phyloP scores from a whole-genome alignment of 805 yeast species.

The Jamesozyma gamospora region DNA sequence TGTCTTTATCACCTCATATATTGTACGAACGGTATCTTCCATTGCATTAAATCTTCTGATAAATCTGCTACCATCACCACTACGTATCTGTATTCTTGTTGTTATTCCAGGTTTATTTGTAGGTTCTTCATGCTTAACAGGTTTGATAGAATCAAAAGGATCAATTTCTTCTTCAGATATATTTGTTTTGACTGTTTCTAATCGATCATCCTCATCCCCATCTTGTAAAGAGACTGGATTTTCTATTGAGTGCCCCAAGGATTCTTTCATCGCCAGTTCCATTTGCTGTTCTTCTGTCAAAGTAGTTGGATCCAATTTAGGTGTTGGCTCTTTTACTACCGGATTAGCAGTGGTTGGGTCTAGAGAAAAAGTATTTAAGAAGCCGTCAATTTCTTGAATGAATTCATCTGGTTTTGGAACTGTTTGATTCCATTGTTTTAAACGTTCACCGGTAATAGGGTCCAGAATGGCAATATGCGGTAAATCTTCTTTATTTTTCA shows the following conservation, averaged over 20 bases:
- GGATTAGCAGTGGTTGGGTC: conserved; percentile 60
- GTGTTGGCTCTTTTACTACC: conserved; percentile 45
- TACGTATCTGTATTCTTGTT: conserved; percentile 79
- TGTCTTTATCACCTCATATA: conserved; percentile 61
- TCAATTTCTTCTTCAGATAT: conserved; percentile 30
- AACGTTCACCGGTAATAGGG: conserved; percentile 91
- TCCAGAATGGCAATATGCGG: conserved; percentile 92
- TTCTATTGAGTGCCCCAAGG: conserved; percentile 34
- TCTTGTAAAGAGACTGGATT: conserved; percentile 17
- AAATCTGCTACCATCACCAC: conserved; percentile 76
- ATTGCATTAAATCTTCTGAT: conserved; percentile 54
- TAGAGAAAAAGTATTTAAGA: conserved; percentile 54
- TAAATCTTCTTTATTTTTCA: conserved; percentile 36
- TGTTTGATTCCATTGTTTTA: conserved; percentile 59
- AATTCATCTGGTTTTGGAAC: conserved; percentile 54
- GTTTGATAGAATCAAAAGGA: conserved; percentile 39
- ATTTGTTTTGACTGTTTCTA: conserved; percentile 4
- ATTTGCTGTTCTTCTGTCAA: conserved; percentile 79
- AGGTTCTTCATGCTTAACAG: conserved; percentile 57
- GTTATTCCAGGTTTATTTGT: conserved; percentile 39
- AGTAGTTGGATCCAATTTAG: conserved; percentile 49
- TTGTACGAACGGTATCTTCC: conserved; percentile 44
- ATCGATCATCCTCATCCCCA: conserved; percentile 3
- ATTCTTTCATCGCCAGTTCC: conserved; percentile 61
- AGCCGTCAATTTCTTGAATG: conserved; percentile 58